Evolutionary conservation across 148 eudicot species (phyloP).

Genomic region (Arctostaphylos glauca): DNA sequence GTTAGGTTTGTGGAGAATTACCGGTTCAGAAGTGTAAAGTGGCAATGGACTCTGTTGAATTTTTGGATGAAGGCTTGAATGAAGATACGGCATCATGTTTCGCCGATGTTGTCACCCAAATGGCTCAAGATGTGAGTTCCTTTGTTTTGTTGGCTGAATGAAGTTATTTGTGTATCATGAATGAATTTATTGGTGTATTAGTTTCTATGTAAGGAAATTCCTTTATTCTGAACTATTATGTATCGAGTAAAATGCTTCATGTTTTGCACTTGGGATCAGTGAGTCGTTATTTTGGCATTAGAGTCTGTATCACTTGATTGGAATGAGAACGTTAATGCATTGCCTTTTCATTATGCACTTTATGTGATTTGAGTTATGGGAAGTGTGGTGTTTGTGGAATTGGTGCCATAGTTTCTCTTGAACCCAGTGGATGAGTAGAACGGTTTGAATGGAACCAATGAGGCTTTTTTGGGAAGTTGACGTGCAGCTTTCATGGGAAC

Average conservation of each 20-base stretch:
- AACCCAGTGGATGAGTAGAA: neutral
- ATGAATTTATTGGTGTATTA: neutral
- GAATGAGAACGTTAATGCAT: neutral
- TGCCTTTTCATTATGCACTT: neutral
- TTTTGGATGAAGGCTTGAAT: conserved; percentile 43
- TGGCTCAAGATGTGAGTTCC: conserved; percentile 89
- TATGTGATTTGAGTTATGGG: neutral
- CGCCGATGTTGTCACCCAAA: conserved; percentile 83
- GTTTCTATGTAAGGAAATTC: neutral
- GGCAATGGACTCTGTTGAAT: conserved; percentile 79
- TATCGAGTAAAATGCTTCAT: neutral
- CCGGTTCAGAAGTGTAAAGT: conserved; percentile 86
- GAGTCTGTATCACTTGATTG: neutral
- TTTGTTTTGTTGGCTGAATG: neutral
- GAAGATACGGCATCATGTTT: conserved; percentile 70
- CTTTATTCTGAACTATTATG: neutral
- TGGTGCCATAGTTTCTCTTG: neutral
- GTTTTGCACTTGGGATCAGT: neutral
- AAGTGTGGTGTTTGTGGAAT: neutral
- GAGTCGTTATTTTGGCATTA: neutral
- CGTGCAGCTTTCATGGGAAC: neutral
- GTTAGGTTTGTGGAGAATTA: conserved; percentile 70
- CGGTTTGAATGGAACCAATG: neutral
- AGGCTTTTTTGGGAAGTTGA: neutral
- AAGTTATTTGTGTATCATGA: neutral